Evolutionary conservation across 129 eudicot genomes (phyloP).

Genomic region (Ambrosia trifida): DNA sequence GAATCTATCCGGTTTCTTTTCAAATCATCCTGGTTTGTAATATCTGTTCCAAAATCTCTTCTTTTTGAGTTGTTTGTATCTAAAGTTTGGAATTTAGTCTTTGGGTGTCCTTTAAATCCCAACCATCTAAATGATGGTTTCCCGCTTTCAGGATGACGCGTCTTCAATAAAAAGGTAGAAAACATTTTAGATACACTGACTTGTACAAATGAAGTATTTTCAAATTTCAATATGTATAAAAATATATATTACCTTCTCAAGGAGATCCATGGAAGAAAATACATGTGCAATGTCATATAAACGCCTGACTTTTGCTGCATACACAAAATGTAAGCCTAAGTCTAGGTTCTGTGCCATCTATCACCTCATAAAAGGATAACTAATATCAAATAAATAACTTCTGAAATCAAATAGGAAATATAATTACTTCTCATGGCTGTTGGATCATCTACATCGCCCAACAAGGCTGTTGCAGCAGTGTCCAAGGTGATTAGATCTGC

Average conservation of each 20-base stretch:
- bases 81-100: constrained; percentile 26
- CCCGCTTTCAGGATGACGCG: constrained; percentile 60
- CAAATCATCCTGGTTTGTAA: constrained; percentile 41
- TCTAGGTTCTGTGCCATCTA: background rate
- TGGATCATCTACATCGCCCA: constrained; percentile 61
- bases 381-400: background rate
- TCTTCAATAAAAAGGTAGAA: constrained; percentile 28
- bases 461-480: constrained; percentile 66
- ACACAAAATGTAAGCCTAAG: constrained; percentile 25
- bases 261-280: constrained; percentile 66
- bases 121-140: constrained; percentile 78
- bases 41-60: constrained; percentile 63
- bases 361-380: background rate
- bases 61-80: constrained; percentile 39
- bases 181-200: constrained; percentile 13
- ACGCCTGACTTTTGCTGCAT: constrained; percentile 75
- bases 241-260: constrained; percentile 59
- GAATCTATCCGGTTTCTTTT: constrained; percentile 44
- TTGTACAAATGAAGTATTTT: background rate
- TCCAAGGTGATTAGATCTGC: constrained; percentile 70
- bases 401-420: background rate
- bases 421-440: constrained; percentile 63
- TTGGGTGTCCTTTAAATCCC: constrained; percentile 36
- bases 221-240: constrained; percentile 9
- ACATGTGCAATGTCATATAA: constrained; percentile 82